These are phyloP conservation scores for Trichocladium antarcticum DNA, from an alignment of 495 filamentous ascomycete species.

Conservation along the genomic window DNA sequence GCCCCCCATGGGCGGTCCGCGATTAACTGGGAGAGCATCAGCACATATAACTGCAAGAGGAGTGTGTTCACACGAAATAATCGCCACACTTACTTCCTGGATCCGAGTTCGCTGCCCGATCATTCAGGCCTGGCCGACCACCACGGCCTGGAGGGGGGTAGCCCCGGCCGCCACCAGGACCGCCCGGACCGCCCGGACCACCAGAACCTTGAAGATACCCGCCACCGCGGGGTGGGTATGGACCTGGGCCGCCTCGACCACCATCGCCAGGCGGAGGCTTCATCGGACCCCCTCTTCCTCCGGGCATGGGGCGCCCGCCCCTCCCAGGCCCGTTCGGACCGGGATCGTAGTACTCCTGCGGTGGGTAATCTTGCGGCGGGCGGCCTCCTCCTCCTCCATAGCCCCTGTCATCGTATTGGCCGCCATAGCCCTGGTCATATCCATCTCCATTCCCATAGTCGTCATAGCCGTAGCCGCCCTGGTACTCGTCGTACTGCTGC, in stretches of 20 bases:
- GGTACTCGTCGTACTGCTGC: slow-evolving; percentile 42
- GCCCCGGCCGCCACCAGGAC: slow-evolving; percentile 29
- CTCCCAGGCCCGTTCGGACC: slow-evolving; percentile 27
- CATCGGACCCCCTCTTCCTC: slow-evolving; percentile 36
- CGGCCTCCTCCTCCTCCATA: slow-evolving; percentile 40
- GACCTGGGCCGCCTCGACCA: slow-evolving; percentile 28
- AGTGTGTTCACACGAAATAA: not conserved
- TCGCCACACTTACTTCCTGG: slow-evolving; percentile 24
- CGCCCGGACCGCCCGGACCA: slow-evolving; percentile 27
- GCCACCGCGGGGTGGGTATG: slow-evolving; percentile 24
- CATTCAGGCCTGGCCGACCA: slow-evolving; percentile 30
- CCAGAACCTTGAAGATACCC: slow-evolving; percentile 23
- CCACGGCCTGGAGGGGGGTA: slow-evolving; percentile 33
- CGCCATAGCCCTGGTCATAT: slow-evolving; percentile 37
- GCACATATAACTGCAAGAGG: not conserved
- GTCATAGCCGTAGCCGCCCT: slow-evolving; percentile 44
- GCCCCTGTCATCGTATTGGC: slow-evolving; percentile 43
- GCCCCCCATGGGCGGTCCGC: slow-evolving; percentile 24
- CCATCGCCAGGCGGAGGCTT: slow-evolving; percentile 25
- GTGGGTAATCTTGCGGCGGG: slow-evolving; percentile 36
- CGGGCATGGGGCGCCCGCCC: slow-evolving; percentile 30
- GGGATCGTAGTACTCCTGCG: slow-evolving; percentile 42
- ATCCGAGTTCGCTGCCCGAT: slow-evolving; percentile 24
- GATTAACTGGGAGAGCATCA: slow-evolving; percentile 21
- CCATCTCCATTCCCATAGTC: slow-evolving; percentile 25